These are phyloP conservation scores for Vitis hybrid DNA, from an alignment of 177 flowering plant genomes.

Conservation along the genomic window DNA sequence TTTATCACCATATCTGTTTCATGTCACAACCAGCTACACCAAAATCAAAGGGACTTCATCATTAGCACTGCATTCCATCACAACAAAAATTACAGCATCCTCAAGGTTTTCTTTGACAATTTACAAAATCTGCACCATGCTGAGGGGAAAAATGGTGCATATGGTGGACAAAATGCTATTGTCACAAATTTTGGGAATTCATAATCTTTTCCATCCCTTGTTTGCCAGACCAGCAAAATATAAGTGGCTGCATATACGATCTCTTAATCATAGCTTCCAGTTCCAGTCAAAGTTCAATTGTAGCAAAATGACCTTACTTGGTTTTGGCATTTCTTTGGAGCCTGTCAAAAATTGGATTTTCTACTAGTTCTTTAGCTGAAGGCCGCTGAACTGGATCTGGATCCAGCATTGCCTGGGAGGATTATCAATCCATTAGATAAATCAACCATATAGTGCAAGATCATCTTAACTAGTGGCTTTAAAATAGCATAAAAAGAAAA, in stretches of 20 bases:
- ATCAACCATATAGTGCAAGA: neutral
- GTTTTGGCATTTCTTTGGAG: constrained; percentile 23
- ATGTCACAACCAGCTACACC: neutral
- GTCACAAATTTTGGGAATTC: neutral
- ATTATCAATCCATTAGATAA: constrained; percentile 11
- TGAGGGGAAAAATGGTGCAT: constrained; percentile 16
- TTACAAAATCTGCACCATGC: constrained; percentile 20
- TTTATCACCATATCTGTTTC: neutral
- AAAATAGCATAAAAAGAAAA: neutral
- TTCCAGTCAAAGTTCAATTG: constrained; percentile 8
- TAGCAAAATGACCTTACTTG: constrained; percentile 9
- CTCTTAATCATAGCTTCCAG: neutral
- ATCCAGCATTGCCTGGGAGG: constrained; percentile 77
- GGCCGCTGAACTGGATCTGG: constrained; percentile 82
- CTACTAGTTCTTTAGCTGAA: constrained; percentile 68
- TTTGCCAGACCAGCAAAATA: neutral
- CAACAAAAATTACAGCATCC: neutral
- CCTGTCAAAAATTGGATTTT: constrained; percentile 63
- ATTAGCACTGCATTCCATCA: no score
- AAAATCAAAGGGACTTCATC: no score
- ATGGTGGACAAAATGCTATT: neutral
- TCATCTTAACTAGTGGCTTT: neutral
- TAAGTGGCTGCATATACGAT: constrained; percentile 12
- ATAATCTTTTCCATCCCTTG: neutral
- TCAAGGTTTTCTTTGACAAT: neutral